A percentile compares a stretch with the other conserved stretches of the same genome.
Conservation (phyloP, 495 filamentous ascomycete genomes). For the Trichoderma asperelloides region DNA sequence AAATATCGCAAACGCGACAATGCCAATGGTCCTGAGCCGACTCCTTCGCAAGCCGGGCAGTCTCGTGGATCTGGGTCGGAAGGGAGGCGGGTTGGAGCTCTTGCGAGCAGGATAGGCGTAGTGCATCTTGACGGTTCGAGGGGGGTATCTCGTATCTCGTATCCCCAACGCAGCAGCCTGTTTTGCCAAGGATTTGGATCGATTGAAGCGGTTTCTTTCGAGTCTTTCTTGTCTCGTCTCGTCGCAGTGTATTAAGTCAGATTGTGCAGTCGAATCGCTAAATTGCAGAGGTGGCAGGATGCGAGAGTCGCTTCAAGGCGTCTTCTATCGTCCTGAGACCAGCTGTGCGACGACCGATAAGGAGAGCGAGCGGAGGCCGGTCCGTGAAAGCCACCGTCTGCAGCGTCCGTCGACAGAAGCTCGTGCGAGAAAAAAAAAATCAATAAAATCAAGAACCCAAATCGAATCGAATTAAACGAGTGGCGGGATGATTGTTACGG, state of each 20-base stretch:
- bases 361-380: not conserved
- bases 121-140: constrained; percentile 55
- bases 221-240: not conserved
- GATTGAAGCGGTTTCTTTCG: not conserved
- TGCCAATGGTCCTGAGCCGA: constrained; percentile 53
- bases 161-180: not conserved
- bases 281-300: not conserved
- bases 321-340: not conserved
- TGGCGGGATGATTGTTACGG: not conserved
- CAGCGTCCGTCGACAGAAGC: not conserved
- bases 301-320: not conserved
- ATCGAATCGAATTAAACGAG: not conserved
- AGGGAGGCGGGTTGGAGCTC: constrained; percentile 59
- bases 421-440: not conserved
- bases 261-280: not conserved
- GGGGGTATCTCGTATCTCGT: not conserved
- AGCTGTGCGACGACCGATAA: constrained; percentile 4
- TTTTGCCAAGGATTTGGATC: not conserved
- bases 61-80: constrained; percentile 47
- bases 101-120: constrained; percentile 84
- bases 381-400: not conserved
- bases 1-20: constrained; percentile 48
- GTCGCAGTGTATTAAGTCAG: not conserved
- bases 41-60: constrained; percentile 54
- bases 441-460: not conserved